Evolutionary conservation across 1,284 basidiomycete species (phyloP).

Genomic region (Polyporus tsugae): DNA sequence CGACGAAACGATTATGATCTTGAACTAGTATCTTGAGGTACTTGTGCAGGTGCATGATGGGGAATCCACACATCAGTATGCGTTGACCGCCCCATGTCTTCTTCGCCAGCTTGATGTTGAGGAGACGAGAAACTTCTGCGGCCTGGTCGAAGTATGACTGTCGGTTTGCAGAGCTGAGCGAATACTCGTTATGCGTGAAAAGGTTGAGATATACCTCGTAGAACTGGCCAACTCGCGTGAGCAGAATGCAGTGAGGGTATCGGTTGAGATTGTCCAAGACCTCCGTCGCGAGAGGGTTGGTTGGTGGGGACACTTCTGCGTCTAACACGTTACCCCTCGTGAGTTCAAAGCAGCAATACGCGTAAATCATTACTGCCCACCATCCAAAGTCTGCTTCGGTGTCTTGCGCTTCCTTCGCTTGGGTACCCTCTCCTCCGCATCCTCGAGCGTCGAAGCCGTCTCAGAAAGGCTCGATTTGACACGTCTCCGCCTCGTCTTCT

Average conservation of each 20-base stretch:
- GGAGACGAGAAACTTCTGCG: conserved; percentile 73
- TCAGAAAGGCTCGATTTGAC: conserved; percentile 2
- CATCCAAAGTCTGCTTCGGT: conserved; percentile 1
- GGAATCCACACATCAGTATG: conserved; percentile 90
- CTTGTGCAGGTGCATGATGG: conserved; percentile 85
- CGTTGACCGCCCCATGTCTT: conserved; percentile 74
- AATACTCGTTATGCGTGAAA: not conserved
- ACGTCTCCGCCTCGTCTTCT: conserved; percentile 21
- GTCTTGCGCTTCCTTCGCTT: conserved; percentile 14
- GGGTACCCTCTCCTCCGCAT: not conserved
- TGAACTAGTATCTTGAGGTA: conserved; percentile 88
- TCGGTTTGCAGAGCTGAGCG: conserved; percentile 3
- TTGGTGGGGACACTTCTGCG: conserved; percentile 43
- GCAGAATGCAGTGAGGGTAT: conserved; percentile 89
- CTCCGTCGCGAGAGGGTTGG: conserved; percentile 67
- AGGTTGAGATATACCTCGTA: conserved; percentile 75
- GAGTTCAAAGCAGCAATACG: not conserved
- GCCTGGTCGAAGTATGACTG: conserved; percentile 95
- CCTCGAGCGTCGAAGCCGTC: not conserved
- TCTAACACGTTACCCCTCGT: not conserved
- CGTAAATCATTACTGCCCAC: not conserved
- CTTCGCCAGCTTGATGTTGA: conserved; percentile 84
- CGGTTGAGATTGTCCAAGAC: conserved; percentile 76
- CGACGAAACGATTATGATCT: conserved; percentile 84
- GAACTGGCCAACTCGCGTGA: conserved; percentile 94